Evolutionary conservation across 257 asterid genomes (phyloP).

Genomic region (Linaria vulgaris): DNA sequence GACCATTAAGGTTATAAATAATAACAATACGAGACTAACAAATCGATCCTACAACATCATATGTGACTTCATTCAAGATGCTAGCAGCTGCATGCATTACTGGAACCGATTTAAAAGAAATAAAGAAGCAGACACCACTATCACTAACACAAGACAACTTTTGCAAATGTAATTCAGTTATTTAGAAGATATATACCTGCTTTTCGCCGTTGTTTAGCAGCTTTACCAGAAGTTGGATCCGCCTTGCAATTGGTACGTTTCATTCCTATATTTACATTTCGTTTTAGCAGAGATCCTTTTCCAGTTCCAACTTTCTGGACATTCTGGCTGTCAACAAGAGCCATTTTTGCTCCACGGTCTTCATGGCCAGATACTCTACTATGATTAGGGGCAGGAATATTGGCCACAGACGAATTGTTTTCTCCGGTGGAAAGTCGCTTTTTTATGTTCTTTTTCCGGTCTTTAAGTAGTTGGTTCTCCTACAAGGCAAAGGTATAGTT

Average conservation of each 20-base stretch:
- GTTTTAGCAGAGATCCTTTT: slow-evolving; percentile 69
- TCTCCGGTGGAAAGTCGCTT: slow-evolving; percentile 68
- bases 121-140: slow-evolving; percentile 1
- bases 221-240: slow-evolving; percentile 51
- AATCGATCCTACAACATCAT: neutral
- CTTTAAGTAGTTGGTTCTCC: slow-evolving; percentile 96
- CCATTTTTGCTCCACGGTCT: slow-evolving; percentile 57
- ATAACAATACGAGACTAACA: neutral
- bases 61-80: neutral
- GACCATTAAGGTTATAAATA: neutral
- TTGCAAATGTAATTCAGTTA: slow-evolving; percentile 8
- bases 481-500: slow-evolving; percentile 39
- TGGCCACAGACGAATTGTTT: slow-evolving; percentile 42
- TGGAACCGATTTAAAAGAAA: neutral
- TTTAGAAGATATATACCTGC: slow-evolving; percentile 42
- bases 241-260: slow-evolving; percentile 58
- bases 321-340: slow-evolving; percentile 77
- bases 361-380: slow-evolving; percentile 59
- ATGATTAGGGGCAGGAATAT: slow-evolving; percentile 49
- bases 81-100: slow-evolving; percentile 8
- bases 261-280: slow-evolving; percentile 55
- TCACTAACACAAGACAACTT: slow-evolving; percentile 17
- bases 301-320: slow-evolving; percentile 68
- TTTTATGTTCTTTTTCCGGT: slow-evolving; percentile 76
- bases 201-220: slow-evolving; percentile 67